A percentile compares a stretch with the other conserved stretches of the same genome.
phyloP scores from a whole-genome alignment of 306 rosid species.

The Inga leiocalycina region DNA sequence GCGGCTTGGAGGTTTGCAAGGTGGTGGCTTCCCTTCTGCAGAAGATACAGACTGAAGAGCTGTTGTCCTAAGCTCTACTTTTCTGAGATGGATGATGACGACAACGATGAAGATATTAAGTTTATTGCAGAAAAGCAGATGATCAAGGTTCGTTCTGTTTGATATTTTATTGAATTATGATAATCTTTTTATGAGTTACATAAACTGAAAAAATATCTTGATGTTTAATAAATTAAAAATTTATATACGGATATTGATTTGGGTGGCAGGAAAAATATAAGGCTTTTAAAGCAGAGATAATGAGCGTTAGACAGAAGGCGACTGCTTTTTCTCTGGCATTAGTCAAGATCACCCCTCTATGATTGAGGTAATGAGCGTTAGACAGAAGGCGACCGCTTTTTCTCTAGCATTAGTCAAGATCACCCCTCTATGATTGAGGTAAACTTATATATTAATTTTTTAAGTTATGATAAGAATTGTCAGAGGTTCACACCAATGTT shows the following conservation, averaged over 20 bases:
- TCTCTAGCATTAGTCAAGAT: slow-evolving; percentile 18
- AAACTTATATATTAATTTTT: too few species aligned
- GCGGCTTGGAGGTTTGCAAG: slow-evolving; percentile 57
- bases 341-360: slow-evolving; percentile 46
- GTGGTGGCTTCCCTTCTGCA: slow-evolving; percentile 76
- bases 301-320: slow-evolving; percentile 10
- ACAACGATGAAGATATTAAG: slow-evolving; percentile 20
- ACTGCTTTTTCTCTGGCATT: background rate
- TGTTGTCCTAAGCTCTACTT: slow-evolving; percentile 70
- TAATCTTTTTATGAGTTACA: too few species aligned
- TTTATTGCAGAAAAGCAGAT: slow-evolving; percentile 41
- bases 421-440: slow-evolving; percentile 36
- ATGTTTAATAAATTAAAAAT: too few species aligned
- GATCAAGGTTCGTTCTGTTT: slow-evolving; percentile 35
- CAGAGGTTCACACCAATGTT: too few species aligned
- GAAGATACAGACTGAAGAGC: slow-evolving; percentile 40
- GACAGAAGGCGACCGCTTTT: background rate
- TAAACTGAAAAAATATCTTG: too few species aligned
- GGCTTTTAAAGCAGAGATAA: slow-evolving; percentile 43
- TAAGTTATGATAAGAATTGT: too few species aligned
- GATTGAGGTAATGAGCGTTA: background rate
- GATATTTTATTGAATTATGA: too few species aligned
- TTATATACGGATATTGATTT: background rate
- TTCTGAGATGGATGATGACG: slow-evolving; percentile 39
- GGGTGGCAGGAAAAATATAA: slow-evolving; percentile 49